Percentiles rank a stretch among this genome's conserved stretches.
Evolutionary conservation across 1,284 basidiomycete genomes (phyloP).

Genomic region (Microbotryum lychnidis-dioicae): DNA sequence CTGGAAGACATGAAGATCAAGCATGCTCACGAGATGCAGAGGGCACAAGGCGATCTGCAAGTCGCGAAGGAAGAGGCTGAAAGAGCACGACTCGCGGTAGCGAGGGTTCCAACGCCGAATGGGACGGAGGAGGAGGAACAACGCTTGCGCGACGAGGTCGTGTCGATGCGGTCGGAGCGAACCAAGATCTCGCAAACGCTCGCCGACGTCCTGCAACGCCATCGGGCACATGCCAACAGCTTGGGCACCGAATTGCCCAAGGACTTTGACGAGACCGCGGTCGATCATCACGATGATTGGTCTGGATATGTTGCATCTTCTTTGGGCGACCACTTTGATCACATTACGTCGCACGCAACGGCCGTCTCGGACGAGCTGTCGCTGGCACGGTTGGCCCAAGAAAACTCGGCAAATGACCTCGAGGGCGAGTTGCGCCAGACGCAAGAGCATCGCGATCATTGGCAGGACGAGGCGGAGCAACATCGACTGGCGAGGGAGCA

Average conservation of each 20-base stretch:
- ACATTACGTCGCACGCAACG: slow-evolving; percentile 5
- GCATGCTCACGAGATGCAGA: slow-evolving; percentile 2
- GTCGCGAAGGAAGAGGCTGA: neutral
- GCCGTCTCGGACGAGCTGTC: slow-evolving; percentile 5
- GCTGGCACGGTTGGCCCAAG: no score
- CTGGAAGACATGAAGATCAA: slow-evolving; percentile 2
- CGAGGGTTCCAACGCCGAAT: neutral
- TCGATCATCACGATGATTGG: slow-evolving; percentile 8
- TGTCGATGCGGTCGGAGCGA: neutral
- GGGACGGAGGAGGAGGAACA: neutral
- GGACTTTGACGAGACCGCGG: slow-evolving; percentile 15
- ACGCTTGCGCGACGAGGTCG: neutral
- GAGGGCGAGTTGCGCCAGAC: slow-evolving; percentile 6
- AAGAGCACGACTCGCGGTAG: neutral
- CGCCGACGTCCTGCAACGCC: slow-evolving; percentile 24
- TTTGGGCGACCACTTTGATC: slow-evolving; percentile 22
- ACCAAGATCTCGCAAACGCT: slow-evolving; percentile 8
- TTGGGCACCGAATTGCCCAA: slow-evolving; percentile 15
- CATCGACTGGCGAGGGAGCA: slow-evolving; percentile 7
- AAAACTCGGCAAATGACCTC: neutral
- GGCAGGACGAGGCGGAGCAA: slow-evolving; percentile 6
- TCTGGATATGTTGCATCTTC: slow-evolving; percentile 12
- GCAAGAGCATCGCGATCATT: neutral
- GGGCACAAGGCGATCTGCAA: neutral
- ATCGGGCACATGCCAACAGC: slow-evolving; percentile 9